Conservation (phyloP, 2,329 filamentous ascomycete genomes). For the Blastomyces silverae region DNA sequence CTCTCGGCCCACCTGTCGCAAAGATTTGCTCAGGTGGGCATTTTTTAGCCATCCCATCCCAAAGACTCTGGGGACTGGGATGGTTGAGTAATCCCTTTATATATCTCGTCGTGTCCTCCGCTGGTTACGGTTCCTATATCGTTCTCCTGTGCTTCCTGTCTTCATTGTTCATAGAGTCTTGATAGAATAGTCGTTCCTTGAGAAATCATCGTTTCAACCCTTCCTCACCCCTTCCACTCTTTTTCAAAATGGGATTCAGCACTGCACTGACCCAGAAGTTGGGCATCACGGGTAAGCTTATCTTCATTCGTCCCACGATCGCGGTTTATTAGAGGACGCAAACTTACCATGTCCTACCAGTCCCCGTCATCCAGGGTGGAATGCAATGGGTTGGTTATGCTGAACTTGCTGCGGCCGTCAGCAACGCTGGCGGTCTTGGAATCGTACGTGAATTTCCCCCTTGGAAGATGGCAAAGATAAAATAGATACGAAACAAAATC, state of each 20-base stretch:
- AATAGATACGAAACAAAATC: not conserved
- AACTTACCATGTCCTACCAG: slow-evolving; percentile 24
- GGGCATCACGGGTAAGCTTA: slow-evolving; percentile 43
- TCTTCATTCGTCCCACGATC: not conserved
- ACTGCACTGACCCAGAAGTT: slow-evolving; percentile 57
- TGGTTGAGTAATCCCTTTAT: not conserved
- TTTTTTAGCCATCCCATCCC: not conserved
- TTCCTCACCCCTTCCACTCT: not conserved
- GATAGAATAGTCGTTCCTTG: not conserved
- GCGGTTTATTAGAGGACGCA: not conserved
- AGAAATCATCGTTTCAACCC: not conserved
- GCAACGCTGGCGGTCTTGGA: slow-evolving; percentile 49
- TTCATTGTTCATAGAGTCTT: not conserved
- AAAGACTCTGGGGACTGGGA: not conserved
- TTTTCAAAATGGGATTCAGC: slow-evolving; percentile 54
- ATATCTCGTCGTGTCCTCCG: not conserved
- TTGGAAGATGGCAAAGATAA: not conserved
- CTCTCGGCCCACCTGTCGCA: not conserved
- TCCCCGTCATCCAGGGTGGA: slow-evolving; percentile 46
- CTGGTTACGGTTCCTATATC: not conserved
- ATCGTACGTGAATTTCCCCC: slow-evolving; percentile 37
- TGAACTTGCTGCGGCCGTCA: slow-evolving; percentile 49
- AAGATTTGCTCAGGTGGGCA: not conserved
- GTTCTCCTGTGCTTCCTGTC: not conserved
- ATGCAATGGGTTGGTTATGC: slow-evolving; percentile 54